Percentiles rank a stretch among this genome's conserved stretches.
Evolutionary conservation across 805 yeast genomes (phyloP).

Genomic region (Candida xiaguanensis): DNA sequence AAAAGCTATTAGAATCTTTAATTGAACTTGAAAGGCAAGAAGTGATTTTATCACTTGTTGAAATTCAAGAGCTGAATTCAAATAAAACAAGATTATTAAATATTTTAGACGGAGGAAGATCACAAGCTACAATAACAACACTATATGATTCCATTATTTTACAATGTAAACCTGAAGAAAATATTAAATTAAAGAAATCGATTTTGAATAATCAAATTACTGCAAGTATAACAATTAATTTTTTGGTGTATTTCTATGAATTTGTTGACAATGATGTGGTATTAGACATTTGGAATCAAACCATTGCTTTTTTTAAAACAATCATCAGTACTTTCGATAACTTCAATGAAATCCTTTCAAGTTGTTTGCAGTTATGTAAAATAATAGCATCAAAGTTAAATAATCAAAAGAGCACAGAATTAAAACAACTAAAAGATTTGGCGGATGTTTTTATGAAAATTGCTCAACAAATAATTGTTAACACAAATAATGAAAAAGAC

Average conservation of each 20-base stretch:
- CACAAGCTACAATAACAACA: slow-evolving; percentile 68
- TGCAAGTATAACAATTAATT: slow-evolving; percentile 44
- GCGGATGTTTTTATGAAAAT: slow-evolving; percentile 33
- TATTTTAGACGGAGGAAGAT: slow-evolving; percentile 79
- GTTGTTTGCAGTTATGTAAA: slow-evolving; percentile 49
- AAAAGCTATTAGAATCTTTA: slow-evolving; percentile 59
- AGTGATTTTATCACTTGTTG: slow-evolving; percentile 62
- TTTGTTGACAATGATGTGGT: slow-evolving; percentile 73
- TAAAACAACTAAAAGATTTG: slow-evolving; percentile 57
- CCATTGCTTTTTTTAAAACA: slow-evolving; percentile 59
- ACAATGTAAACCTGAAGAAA: slow-evolving; percentile 35
- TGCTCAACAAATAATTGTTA: slow-evolving; percentile 16
- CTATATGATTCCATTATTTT: slow-evolving; percentile 54
- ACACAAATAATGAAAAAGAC: slow-evolving; percentile 9
- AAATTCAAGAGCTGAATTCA: slow-evolving; percentile 19
- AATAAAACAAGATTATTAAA: slow-evolving; percentile 56
- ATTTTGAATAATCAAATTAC: slow-evolving; percentile 45
- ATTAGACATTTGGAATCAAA: slow-evolving; percentile 70
- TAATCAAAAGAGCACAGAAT: slow-evolving; percentile 59
- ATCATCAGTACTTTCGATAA: slow-evolving; percentile 43
- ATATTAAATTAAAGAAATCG: slow-evolving; percentile 37
- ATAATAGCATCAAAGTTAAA: slow-evolving; percentile 54
- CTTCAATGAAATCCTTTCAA: slow-evolving; percentile 50
- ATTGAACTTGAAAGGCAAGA: slow-evolving; percentile 70
- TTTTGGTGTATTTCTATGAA: slow-evolving; percentile 57